Evolutionary conservation across 345 rosid species (phyloP).

Genomic region (Pelargonium nanum): DNA sequence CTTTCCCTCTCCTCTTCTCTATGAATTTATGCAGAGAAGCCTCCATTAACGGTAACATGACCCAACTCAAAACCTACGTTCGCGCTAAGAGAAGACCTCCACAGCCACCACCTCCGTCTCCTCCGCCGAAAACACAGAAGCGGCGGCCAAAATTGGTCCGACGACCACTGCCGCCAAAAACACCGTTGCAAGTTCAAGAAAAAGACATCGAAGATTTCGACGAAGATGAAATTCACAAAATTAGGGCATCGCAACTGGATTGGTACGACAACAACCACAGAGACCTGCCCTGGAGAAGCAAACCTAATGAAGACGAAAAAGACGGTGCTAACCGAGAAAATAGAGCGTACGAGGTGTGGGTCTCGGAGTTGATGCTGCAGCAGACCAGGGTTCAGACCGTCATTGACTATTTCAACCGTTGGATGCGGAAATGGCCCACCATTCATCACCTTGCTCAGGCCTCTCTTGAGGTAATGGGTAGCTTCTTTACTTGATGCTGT

Average conservation of each 20-base stretch:
- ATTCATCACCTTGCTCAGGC: slow-evolving; percentile 61
- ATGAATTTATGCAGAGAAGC: too few relatives aligned
- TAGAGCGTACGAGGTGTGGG: slow-evolving; percentile 88
- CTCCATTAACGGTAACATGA: background rate
- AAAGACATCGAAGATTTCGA: slow-evolving; percentile 64
- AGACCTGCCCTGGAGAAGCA: slow-evolving; percentile 77
- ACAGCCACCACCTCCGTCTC: background rate
- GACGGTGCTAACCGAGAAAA: slow-evolving; percentile 25
- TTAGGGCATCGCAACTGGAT: slow-evolving; percentile 40
- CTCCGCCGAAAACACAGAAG: background rate
- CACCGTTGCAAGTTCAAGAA: background rate
- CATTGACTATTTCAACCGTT: slow-evolving; percentile 69
- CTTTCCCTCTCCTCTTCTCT: background rate
- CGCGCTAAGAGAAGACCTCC: background rate
- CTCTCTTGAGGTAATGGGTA: slow-evolving; percentile 53
- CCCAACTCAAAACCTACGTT: background rate
- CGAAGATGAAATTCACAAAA: slow-evolving; percentile 34
- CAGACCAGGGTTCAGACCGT: slow-evolving; percentile 95
- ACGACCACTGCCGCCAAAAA: background rate
- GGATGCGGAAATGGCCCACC: slow-evolving; percentile 93
- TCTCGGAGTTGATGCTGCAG: slow-evolving; percentile 93
- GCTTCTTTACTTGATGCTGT: too few relatives aligned
- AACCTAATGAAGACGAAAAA: slow-evolving; percentile 4
- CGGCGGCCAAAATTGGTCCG: background rate
- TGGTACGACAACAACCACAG: slow-evolving; percentile 69